Conservation (phyloP, 495 filamentous ascomycete species). For the Evernia prunastri region DNA sequence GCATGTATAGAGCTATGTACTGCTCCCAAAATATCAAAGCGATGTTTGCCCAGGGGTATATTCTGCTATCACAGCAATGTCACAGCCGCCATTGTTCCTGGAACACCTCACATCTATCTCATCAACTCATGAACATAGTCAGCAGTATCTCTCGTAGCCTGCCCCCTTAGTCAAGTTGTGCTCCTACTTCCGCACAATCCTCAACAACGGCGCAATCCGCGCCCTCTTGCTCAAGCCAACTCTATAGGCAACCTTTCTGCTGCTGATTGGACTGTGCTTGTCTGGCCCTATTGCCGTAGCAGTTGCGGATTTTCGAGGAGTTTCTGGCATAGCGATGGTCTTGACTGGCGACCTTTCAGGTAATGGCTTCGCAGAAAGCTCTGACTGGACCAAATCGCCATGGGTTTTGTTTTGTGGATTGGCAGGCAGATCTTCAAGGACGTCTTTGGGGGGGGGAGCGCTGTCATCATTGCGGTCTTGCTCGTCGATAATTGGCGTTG, state of each 20-base stretch:
- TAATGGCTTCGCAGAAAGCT: neutral
- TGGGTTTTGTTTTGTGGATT: neutral
- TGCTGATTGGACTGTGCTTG: conserved; percentile 48
- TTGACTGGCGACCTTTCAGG: neutral
- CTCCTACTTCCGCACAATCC: conserved; percentile 50
- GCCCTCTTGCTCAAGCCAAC: conserved; percentile 62
- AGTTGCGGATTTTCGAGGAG: conserved; percentile 13
- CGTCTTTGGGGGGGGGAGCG: neutral
- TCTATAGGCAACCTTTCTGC: conserved; percentile 52
- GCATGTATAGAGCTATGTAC: too few relatives aligned
- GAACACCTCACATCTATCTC: neutral
- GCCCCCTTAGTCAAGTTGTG: neutral
- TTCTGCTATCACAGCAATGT: neutral
- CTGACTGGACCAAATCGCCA: neutral
- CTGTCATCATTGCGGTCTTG: conserved; percentile 18
- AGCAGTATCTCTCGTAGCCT: neutral
- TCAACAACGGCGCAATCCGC: conserved; percentile 59
- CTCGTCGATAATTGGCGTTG: conserved; percentile 38
- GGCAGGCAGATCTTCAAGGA: neutral
- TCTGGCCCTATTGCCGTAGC: conserved; percentile 26
- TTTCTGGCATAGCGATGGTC: conserved; percentile 1
- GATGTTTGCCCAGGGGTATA: neutral
- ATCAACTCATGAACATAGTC: neutral
- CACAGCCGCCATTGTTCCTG: neutral
- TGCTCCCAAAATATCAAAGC: neutral